These are phyloP conservation scores for Agaricus subrufescens DNA, from an alignment of 768 basidiomycete genomes.

Conservation along the genomic window DNA sequence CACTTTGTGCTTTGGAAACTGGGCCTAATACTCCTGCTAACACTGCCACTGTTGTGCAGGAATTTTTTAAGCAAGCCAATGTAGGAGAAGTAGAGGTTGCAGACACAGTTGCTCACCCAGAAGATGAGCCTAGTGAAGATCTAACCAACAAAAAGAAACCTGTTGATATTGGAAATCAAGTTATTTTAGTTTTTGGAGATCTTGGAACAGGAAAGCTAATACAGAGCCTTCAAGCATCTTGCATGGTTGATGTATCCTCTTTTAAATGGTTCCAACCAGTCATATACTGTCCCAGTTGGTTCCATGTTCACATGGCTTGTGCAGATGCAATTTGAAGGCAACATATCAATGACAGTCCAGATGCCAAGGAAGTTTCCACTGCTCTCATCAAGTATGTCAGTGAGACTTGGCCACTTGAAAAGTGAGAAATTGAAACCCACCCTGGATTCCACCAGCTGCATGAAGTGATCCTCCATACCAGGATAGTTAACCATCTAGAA, in stretches of 20 bases:
- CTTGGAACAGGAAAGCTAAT: not conserved
- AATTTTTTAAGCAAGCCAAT: not conserved
- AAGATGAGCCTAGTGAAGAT: too few relatives aligned
- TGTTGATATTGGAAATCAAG: not conserved
- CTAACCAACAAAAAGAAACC: not conserved
- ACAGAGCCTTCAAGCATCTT: not conserved
- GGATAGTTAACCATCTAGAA: slow-evolving; percentile 15
- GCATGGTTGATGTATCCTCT: not conserved
- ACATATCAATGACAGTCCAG: slow-evolving; percentile 4
- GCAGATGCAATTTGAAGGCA: slow-evolving; percentile 11
- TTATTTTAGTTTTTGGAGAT: slow-evolving; percentile 2
- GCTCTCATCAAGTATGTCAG: not conserved
- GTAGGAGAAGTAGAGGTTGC: not conserved
- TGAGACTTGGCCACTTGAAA: slow-evolving; percentile 16
- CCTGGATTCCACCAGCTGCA: slow-evolving; percentile 26
- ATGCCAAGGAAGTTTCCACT: not conserved
- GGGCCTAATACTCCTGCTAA: too few relatives aligned
- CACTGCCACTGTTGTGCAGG: not conserved
- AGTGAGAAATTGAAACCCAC: slow-evolving; percentile 17
- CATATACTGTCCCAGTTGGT: slow-evolving; percentile 9
- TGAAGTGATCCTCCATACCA: slow-evolving; percentile 20
- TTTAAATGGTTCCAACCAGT: slow-evolving; percentile 7
- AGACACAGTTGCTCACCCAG: too few relatives aligned
- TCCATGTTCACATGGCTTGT: slow-evolving; percentile 16
- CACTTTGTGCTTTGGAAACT: too few relatives aligned